These are phyloP conservation scores for Periconia digitata DNA, from an alignment of 2,329 filamentous ascomycete genomes.

Conservation along the genomic window DNA sequence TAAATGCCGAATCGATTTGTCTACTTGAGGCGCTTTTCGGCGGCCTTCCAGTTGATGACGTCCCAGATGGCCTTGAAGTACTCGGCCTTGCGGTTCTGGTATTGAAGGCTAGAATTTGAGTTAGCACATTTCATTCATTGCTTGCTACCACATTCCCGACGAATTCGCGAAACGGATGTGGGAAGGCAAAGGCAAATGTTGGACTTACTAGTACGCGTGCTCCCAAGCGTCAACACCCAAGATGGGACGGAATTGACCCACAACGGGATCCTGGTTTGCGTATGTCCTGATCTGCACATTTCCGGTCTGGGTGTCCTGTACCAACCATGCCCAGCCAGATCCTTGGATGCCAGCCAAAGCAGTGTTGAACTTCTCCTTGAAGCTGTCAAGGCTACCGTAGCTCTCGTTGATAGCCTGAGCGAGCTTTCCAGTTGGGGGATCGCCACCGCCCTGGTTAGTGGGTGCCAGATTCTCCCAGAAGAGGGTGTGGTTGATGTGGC, in stretches of 20 bases:
- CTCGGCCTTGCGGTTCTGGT: constrained; percentile 95
- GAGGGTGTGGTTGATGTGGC: constrained; percentile 67
- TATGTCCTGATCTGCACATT: constrained; percentile 67
- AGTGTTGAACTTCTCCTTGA: constrained; percentile 66
- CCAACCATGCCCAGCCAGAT: constrained; percentile 65
- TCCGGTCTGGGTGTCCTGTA: constrained; percentile 63
- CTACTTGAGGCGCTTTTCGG: constrained; percentile 71
- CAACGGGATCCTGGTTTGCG: constrained; percentile 86
- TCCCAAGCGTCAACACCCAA: constrained; percentile 95
- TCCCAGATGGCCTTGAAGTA: constrained; percentile 95
- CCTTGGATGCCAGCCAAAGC: constrained; percentile 67
- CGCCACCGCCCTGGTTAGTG: constrained; percentile 65
- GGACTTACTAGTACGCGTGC: constrained; percentile 80
- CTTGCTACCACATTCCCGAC: neutral
- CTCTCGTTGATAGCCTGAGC: constrained; percentile 60
- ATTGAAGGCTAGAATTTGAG: constrained; percentile 65
- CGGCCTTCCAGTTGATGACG: constrained; percentile 93
- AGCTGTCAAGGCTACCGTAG: constrained; percentile 60
- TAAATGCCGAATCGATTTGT: no score
- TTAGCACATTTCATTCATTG: neutral
- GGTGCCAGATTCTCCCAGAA: constrained; percentile 74
- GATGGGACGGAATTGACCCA: constrained; percentile 78
- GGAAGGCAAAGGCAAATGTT: neutral
- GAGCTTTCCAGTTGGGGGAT: constrained; percentile 61
- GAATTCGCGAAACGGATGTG: no score